A percentile compares a stretch with the other conserved stretches of the same genome.
phyloP scores from a whole-genome alignment of 768 basidiomycete species.

The Clavaria fumosa region DNA sequence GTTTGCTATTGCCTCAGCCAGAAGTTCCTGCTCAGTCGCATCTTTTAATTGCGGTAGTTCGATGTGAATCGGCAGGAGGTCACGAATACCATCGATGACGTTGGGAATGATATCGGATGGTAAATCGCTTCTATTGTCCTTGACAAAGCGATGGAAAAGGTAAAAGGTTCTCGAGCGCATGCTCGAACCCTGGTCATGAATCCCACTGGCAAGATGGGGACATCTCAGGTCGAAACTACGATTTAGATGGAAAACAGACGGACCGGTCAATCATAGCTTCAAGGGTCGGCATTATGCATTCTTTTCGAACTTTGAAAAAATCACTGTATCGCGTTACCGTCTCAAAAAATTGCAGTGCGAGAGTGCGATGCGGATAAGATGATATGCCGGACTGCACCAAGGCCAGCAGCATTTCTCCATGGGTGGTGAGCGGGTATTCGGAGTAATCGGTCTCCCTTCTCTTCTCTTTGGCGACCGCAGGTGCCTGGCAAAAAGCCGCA shows the following conservation, averaged over 20 bases:
- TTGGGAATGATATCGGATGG: slow-evolving; percentile 52
- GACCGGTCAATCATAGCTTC: slow-evolving; percentile 74
- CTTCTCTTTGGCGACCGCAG: slow-evolving; percentile 50
- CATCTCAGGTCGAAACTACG: too few species aligned
- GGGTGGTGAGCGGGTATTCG: slow-evolving; percentile 70
- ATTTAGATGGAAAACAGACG: too few species aligned
- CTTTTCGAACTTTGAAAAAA: slow-evolving; percentile 89
- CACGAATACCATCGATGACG: slow-evolving; percentile 60
- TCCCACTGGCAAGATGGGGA: too few species aligned
- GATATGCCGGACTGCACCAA: slow-evolving; percentile 75
- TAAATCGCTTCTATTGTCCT: slow-evolving; percentile 66
- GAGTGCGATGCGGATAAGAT: slow-evolving; percentile 68
- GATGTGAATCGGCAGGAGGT: slow-evolving; percentile 61
- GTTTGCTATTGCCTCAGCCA: slow-evolving; percentile 67
- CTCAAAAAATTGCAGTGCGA: slow-evolving; percentile 87
- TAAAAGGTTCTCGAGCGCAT: slow-evolving; percentile 77
- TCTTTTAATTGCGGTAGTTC: slow-evolving; percentile 68
- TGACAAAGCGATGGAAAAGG: slow-evolving; percentile 85
- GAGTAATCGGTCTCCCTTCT: slow-evolving; percentile 57
- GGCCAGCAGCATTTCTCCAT: slow-evolving; percentile 79
- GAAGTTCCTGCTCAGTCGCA: slow-evolving; percentile 44
- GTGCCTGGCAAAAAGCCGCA: slow-evolving; percentile 72
- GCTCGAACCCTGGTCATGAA: slow-evolving; percentile 59
- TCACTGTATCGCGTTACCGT: slow-evolving; percentile 84
- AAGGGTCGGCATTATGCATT: slow-evolving; percentile 73